Conservation (phyloP, 345 rosid species). For the Aquilaria sinensis region DNA sequence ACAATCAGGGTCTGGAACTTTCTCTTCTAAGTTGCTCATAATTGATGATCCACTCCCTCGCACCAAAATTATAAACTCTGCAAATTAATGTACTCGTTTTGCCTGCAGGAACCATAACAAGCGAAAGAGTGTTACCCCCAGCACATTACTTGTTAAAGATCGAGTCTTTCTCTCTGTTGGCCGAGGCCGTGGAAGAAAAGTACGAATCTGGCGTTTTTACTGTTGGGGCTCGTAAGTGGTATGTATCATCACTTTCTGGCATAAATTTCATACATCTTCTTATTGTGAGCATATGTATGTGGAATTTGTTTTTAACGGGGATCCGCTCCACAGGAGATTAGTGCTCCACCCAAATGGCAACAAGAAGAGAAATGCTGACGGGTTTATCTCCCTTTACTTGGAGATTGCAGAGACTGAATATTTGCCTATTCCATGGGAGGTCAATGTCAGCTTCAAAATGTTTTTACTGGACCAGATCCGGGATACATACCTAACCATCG, state of each 20-base stretch:
- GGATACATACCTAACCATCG: conserved; percentile 12
- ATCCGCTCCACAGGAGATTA: conserved; percentile 24
- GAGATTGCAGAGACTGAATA: too few species aligned
- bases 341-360: conserved; percentile 31
- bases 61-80: too few species aligned
- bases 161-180: conserved; percentile 19
- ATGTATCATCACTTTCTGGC: too few species aligned
- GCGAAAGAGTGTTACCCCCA: too few species aligned
- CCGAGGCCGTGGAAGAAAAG: background rate
- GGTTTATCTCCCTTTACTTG: conserved; percentile 24
- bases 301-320: too few species aligned
- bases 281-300: too few species aligned
- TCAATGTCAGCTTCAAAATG: conserved; percentile 12
- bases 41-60: too few species aligned
- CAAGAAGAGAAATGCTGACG: conserved; percentile 15
- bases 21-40: too few species aligned
- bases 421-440: conserved; percentile 17
- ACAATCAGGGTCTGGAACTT: too few species aligned
- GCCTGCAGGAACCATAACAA: too few species aligned
- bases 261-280: background rate
- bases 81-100: too few species aligned
- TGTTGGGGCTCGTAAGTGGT: conserved; percentile 31
- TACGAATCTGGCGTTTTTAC: conserved; percentile 27
- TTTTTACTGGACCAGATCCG: conserved; percentile 9
- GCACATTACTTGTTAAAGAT: too few species aligned